These are phyloP conservation scores for Mucor circinelloides DNA, from an alignment of 371 early-diverging fungal genomes.

Conservation along the genomic window DNA sequence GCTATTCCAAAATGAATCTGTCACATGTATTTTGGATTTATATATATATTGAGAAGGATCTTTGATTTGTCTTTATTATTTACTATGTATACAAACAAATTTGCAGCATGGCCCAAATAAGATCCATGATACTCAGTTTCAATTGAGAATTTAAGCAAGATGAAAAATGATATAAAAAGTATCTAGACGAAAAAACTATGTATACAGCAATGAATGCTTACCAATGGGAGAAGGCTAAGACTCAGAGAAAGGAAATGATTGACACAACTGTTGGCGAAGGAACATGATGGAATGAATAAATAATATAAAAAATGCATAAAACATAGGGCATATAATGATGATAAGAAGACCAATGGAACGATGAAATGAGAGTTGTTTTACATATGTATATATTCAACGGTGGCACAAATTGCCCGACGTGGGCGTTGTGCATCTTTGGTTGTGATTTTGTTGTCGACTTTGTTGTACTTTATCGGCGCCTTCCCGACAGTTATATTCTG, in stretches of 20 bases:
- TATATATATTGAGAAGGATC: no score
- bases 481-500: conserved; percentile 40
- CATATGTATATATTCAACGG: background rate
- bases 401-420: background rate
- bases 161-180: background rate
- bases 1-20: no score
- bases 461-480: conserved; percentile 10
- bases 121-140: background rate
- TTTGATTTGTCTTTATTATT: no score
- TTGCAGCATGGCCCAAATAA: background rate
- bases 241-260: background rate
- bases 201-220: background rate
- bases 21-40: no score
- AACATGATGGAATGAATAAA: background rate
- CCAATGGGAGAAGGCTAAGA: background rate
- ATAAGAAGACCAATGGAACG: background rate
- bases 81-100: background rate
- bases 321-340: background rate
- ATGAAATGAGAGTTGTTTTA: background rate
- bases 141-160: background rate
- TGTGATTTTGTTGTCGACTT: background rate
- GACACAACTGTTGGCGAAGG: background rate
- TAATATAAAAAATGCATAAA: conserved; percentile 3
- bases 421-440: background rate
- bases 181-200: background rate